These are phyloP conservation scores for Chrysochromulina tobinii DNA, from an alignment of 78 protist genomes.

Conservation along the genomic window DNA sequence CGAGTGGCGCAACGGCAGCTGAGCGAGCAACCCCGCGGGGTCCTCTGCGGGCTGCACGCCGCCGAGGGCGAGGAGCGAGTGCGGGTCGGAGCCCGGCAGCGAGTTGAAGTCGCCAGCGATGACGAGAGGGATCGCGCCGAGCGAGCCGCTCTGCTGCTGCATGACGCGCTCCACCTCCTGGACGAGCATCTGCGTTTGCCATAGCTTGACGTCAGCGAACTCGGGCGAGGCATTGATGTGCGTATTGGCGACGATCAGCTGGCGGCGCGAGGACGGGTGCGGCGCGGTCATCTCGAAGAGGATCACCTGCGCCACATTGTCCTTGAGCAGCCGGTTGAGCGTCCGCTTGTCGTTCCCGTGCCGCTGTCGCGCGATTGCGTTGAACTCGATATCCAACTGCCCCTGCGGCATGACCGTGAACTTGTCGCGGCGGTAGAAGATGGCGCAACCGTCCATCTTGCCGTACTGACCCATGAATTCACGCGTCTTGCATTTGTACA, in stretches of 20 bases:
- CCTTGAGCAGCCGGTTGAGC: slow-evolving; percentile 34
- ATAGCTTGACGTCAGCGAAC: slow-evolving; percentile 33
- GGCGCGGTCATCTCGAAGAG: slow-evolving; percentile 11
- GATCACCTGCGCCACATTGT: slow-evolving; percentile 15
- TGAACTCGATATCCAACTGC: not conserved
- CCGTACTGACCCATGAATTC: slow-evolving; percentile 35
- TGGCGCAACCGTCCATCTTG: slow-evolving; percentile 22
- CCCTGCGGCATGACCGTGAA: not conserved
- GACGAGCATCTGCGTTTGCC: slow-evolving; percentile 8
- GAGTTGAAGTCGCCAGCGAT: slow-evolving; percentile 23
- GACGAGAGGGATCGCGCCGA: not conserved
- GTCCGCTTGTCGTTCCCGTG: not conserved
- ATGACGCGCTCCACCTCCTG: slow-evolving; percentile 4
- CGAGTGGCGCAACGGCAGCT: not conserved
- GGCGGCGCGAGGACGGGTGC: not conserved
- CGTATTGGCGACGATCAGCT: slow-evolving; percentile 10
- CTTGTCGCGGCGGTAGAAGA: slow-evolving; percentile 17
- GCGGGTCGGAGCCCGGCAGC: slow-evolving; percentile 10
- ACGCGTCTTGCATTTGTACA: slow-evolving; percentile 28
- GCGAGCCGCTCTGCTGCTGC: not conserved
- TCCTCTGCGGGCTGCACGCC: not conserved
- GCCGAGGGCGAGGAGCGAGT: not conserved
- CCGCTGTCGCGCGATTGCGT: slow-evolving; percentile 9
- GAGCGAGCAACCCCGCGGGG: not conserved
- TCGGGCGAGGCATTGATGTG: slow-evolving; percentile 25